phyloP scores from a whole-genome alignment of 495 filamentous ascomycete species.

The Aspergillus sclerotiicarbonarius region DNA sequence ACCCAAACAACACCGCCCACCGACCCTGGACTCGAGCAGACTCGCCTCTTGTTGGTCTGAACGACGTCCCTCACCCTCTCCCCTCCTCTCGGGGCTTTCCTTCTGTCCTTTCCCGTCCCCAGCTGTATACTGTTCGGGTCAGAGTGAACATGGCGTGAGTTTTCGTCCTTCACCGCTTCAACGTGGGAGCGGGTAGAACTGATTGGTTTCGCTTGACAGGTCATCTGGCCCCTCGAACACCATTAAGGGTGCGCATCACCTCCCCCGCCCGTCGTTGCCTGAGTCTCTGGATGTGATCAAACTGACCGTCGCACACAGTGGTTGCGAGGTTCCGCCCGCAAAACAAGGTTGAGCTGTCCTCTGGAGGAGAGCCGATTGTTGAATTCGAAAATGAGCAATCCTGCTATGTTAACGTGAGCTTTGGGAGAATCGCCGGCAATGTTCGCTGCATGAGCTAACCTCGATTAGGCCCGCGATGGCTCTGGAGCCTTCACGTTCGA shows the following conservation, averaged over 20 bases:
- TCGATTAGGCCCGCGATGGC: constrained; percentile 72
- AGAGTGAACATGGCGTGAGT: constrained; percentile 51
- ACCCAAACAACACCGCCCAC: constrained; percentile 27
- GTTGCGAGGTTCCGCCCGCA: constrained; percentile 97
- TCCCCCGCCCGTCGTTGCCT: constrained; percentile 1
- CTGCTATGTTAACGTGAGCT: constrained; percentile 76
- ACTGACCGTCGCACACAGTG: constrained; percentile 46
- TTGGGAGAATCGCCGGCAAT: neutral
- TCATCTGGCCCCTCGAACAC: constrained; percentile 55
- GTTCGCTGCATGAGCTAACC: constrained; percentile 9
- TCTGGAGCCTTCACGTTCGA: constrained; percentile 92
- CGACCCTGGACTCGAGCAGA: constrained; percentile 1
- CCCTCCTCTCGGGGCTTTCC: constrained; percentile 27
- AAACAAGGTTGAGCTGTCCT: constrained; percentile 86
- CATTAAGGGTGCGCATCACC: constrained; percentile 62
- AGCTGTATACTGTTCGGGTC: constrained; percentile 9
- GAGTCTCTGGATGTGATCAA: constrained; percentile 1
- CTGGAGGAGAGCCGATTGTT: constrained; percentile 89
- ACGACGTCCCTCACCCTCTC: constrained; percentile 19
- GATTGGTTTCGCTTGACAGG: constrained; percentile 29
- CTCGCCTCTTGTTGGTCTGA: constrained; percentile 12
- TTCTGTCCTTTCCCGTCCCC: constrained; percentile 7
- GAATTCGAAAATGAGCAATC: constrained; percentile 85
- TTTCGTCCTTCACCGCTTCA: constrained; percentile 10
- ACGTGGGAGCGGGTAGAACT: constrained; percentile 10